These are phyloP conservation scores for Pleurotus pulmonarius DNA, from an alignment of 768 basidiomycete species.

Conservation along the genomic window DNA sequence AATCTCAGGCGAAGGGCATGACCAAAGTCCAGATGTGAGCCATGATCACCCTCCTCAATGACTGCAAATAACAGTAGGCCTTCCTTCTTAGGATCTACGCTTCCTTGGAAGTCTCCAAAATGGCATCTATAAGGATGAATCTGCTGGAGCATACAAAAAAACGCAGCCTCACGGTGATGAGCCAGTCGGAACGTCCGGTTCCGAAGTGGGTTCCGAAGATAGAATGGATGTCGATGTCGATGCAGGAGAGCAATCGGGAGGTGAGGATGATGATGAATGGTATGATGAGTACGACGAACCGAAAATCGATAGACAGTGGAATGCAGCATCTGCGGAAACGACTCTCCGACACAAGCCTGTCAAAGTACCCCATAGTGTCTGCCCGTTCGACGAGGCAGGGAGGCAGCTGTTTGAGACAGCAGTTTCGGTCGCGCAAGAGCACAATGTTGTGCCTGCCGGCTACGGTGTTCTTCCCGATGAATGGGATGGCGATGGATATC, in stretches of 20 bases:
- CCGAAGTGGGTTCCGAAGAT: neutral
- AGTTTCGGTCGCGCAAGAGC: neutral
- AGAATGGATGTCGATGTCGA: no score
- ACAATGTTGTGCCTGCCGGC: slow-evolving; percentile 7
- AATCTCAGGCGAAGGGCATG: slow-evolving; percentile 21
- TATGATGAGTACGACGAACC: neutral
- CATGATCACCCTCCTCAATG: no score
- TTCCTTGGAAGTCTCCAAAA: neutral
- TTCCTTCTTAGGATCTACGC: slow-evolving; percentile 9
- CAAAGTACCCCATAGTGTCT: neutral
- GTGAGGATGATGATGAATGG: neutral
- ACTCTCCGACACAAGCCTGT: slow-evolving; percentile 1
- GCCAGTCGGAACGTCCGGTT: neutral
- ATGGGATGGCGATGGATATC: slow-evolving; percentile 12
- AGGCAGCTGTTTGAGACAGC: neutral
- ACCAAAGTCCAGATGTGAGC: slow-evolving; percentile 19
- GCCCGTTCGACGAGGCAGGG: neutral
- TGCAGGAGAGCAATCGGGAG: neutral
- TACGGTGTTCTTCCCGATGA: slow-evolving; percentile 15
- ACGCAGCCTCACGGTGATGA: neutral
- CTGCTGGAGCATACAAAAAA: no score
- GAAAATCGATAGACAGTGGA: neutral
- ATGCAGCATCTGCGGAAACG: neutral
- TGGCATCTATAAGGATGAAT: slow-evolving; percentile 2
- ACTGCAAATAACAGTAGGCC: neutral